Percentiles rank a stretch among this genome's conserved stretches.
These are phyloP conservation scores for Cyclotella atomus DNA, from an alignment of 108 stramenopile species.

Conservation along the genomic window DNA sequence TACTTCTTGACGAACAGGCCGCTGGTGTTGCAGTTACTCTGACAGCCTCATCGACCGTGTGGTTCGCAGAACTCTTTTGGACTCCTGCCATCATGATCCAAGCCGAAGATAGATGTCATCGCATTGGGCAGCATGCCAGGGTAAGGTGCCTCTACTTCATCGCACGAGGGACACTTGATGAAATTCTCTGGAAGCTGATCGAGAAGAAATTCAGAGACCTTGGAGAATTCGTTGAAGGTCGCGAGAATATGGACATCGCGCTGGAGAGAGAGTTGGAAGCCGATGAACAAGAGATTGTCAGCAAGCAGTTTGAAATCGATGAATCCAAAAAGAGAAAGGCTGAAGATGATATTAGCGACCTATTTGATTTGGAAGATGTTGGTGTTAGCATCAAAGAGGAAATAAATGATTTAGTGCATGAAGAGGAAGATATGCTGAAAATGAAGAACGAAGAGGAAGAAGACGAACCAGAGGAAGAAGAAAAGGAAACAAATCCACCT, in stretches of 20 bases:
- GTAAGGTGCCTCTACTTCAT: conserved; percentile 93
- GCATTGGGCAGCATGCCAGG: conserved; percentile 91
- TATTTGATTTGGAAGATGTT: conserved; percentile 46
- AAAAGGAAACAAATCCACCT: conserved; percentile 13
- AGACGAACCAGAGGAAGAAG: conserved; percentile 42
- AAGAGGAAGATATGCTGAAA: conserved; percentile 74
- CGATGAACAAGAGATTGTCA: conserved; percentile 51
- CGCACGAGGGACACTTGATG: conserved; percentile 84
- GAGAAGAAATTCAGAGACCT: conserved; percentile 86
- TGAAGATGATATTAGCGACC: conserved; percentile 36
- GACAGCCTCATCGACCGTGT: conserved; percentile 95
- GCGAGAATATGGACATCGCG: conserved; percentile 84
- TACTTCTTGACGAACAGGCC: conserved; percentile 44
- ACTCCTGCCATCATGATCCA: conserved; percentile 97
- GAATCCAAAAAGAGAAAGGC: conserved; percentile 45
- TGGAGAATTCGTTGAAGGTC: conserved; percentile 92
- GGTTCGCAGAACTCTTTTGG: conserved; percentile 98
- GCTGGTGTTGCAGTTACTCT: conserved; percentile 97
- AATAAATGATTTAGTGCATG: conserved; percentile 69
- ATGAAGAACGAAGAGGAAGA: conserved; percentile 55
- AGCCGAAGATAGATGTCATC: conserved; percentile 96
- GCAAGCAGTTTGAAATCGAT: conserved; percentile 26
- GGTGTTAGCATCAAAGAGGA: conserved; percentile 57
- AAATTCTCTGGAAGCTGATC: conserved; percentile 85
- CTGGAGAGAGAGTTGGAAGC: conserved; percentile 51